Conservation (phyloP, 768 basidiomycete species). For the Butyriboletus loyo region DNA sequence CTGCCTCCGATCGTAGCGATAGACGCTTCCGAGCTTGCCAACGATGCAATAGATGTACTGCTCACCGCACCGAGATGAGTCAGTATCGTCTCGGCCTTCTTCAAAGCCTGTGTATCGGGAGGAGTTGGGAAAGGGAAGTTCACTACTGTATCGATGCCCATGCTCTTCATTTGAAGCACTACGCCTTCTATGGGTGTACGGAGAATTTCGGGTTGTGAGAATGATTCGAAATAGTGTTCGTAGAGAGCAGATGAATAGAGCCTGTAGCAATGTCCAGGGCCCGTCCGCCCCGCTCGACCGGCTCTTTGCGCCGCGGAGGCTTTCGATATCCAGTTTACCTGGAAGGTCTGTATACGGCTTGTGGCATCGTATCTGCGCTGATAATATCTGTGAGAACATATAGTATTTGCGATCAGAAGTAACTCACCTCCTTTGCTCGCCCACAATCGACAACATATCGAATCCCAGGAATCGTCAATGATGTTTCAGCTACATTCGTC, state of each 20-base stretch:
- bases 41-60: constrained; percentile 25
- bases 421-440: constrained; percentile 82
- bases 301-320: constrained; percentile 93
- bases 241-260: constrained; percentile 94
- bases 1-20: constrained; percentile 45
- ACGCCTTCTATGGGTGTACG: constrained; percentile 97
- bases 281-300: constrained; percentile 95
- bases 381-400: neutral
- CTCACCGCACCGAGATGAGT: constrained; percentile 81
- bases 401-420: neutral
- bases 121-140: constrained; percentile 99
- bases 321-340: constrained; percentile 91
- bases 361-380: constrained; percentile 80
- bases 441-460: constrained; percentile 98
- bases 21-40: constrained; percentile 7
- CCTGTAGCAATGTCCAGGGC: constrained; percentile 97
- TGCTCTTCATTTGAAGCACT: constrained; percentile 97
- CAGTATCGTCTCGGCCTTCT: constrained; percentile 78
- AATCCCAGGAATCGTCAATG: constrained; percentile 94
- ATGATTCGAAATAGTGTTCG: constrained; percentile 88
- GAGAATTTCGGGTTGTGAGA: constrained; percentile 87
- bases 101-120: constrained; percentile 73
- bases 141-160: constrained; percentile 94
- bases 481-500: constrained; percentile 96
- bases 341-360: constrained; percentile 88